Conservation (phyloP, 1,284 basidiomycete species). For the Fomes fomentarius region DNA sequence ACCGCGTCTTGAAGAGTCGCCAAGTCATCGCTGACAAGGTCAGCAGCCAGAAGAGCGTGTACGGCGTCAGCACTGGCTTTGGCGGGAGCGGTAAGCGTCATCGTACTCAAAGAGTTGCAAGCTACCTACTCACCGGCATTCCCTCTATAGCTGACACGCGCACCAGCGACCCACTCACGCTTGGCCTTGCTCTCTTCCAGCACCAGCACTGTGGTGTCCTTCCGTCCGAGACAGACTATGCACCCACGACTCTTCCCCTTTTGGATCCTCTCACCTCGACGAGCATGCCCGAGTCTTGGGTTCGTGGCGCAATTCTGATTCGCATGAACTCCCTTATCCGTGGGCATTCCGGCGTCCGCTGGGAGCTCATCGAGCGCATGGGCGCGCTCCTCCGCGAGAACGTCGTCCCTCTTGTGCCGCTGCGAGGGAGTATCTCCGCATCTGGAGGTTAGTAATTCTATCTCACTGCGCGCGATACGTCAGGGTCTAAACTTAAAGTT, state of each 20-base stretch:
- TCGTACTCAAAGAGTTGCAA: conserved; percentile 1
- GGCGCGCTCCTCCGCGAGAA: conserved; percentile 71
- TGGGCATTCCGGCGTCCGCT: conserved; percentile 87
- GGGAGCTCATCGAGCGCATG: conserved; percentile 83
- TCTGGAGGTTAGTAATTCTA: conserved; percentile 63
- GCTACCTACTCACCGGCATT: conserved; percentile 1
- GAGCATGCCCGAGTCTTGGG: conserved; percentile 89
- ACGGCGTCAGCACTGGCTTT: conserved; percentile 84
- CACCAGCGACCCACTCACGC: conserved; percentile 66
- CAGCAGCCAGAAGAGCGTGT: conserved; percentile 68
- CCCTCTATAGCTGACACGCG: conserved; percentile 61
- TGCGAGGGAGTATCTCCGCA: conserved; percentile 83
- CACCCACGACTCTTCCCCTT: conserved; percentile 57
- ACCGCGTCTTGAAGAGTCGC: conserved; percentile 60
- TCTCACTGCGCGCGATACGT: not conserved
- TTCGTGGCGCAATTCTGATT: conserved; percentile 86
- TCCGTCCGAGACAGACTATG: conserved; percentile 50
- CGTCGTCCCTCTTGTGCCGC: conserved; percentile 83
- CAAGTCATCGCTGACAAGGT: conserved; percentile 70
- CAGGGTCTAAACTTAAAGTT: not conserved
- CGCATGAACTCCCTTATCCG: conserved; percentile 87
- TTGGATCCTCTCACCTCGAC: conserved; percentile 67
- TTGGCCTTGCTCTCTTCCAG: conserved; percentile 79
- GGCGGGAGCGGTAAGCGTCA: conserved; percentile 66
- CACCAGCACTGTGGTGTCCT: conserved; percentile 78